Percentiles rank a stretch among this genome's conserved stretches.
Conservation (phyloP, 192 early-diverging fungal genomes). For the Backusella australiensis region DNA sequence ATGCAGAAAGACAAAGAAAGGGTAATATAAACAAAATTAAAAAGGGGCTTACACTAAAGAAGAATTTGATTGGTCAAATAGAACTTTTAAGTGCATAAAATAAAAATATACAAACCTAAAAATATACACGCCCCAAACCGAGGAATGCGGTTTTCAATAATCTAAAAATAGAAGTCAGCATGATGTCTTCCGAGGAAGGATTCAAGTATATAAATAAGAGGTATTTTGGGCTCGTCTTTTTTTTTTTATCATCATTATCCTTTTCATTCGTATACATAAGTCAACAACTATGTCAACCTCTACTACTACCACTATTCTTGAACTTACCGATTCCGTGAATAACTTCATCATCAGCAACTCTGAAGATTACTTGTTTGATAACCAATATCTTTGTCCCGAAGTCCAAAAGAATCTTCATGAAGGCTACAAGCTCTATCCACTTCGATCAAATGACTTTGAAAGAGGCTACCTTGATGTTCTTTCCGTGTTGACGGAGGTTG, state of each 20-base stretch:
- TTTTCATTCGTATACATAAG: background rate
- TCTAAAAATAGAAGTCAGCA: background rate
- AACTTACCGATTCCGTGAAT: background rate
- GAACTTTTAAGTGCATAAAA: background rate
- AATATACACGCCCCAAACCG: background rate
- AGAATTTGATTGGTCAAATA: background rate
- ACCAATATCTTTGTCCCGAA: background rate
- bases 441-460: conserved; percentile 68
- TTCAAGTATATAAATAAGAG: background rate
- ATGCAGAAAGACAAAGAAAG: no score
- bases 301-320: background rate
- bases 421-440: conserved; percentile 49
- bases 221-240: background rate
- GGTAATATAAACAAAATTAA: no score
- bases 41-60: no score
- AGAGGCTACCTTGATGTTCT: conserved; percentile 64
- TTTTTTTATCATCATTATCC: background rate
- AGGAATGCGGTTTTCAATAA: background rate
- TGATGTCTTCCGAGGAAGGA: background rate
- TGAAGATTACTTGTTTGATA: background rate
- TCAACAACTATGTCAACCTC: background rate
- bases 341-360: background rate
- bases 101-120: background rate
- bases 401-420: background rate
- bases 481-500: conserved; percentile 71